Base-by-base conservation (phyloP, 2,329 filamentous ascomycete genomes). In the Fusarium decemcellulare region DNA sequence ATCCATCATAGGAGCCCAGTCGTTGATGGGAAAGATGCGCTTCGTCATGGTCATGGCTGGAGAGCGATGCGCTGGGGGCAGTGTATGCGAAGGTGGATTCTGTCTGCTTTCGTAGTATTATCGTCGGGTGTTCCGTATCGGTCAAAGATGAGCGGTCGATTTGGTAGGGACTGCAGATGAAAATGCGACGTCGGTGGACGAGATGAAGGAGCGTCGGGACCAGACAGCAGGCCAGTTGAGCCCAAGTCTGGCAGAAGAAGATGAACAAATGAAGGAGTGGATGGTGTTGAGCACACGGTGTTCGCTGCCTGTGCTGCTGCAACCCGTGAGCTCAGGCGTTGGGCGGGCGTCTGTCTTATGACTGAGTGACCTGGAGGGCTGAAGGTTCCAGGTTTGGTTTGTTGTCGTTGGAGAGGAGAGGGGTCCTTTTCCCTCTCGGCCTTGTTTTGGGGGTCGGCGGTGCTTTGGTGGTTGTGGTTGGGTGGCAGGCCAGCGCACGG, bases 1-100 rank as follows among this genome's bases (percentile, higher is more conserved):
- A 37, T 74, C 66, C 68, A 75, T 65, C 69, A 80, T 79, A 72
- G 81, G 76, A 43, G 81, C 79, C 82, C 81, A 83, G 66, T 84
- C 82, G 65, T 76, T 75, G 61, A 82, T 71, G 53, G 80, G 78
- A 66, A 81, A 79, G 63, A 82, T 78, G 70, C 81, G 77, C 65
- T 73, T 77, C 68, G 82, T 76, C 73, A 80, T 80, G 47, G 40
- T 63, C 51, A 58, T 57, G 59, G 30, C 48, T 50, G 40, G 14
- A 48, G 29, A 50, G 51, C 29, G 40, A 52, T 27, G 46, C 5
- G 16, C 16, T 23, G n/a, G 36, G 47, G 46, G 37, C 27, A 57
- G 29, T 40, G 50, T 30, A 55, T 42, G 36, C 18, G 29, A 32
- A 52, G 11, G 32, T 27, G 36, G 27, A 39, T 15, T 40, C n/a